These are phyloP conservation scores for Carex sylvatica DNA, from an alignment of 202 grass and related monocot genomes.

Conservation along the genomic window DNA sequence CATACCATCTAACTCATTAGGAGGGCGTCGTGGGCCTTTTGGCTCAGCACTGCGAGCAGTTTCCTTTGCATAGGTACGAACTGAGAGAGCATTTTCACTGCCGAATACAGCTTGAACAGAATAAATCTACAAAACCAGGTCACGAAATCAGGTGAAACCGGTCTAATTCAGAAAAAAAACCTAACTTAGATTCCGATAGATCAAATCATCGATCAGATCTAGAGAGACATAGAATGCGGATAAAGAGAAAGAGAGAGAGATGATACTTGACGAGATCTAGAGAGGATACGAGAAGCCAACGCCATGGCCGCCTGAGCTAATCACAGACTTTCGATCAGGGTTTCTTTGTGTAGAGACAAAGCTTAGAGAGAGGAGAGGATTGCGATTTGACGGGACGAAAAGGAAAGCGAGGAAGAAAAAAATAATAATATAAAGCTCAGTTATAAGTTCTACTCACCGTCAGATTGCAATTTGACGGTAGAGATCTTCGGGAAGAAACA, in stretches of 20 bases:
- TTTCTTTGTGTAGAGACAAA: neutral
- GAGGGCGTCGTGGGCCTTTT: no score
- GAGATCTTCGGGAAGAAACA: neutral
- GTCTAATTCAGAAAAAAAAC: no score
- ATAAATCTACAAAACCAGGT: conserved; percentile 52
- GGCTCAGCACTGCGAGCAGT: no score
- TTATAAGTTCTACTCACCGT: neutral
- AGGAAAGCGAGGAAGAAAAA: neutral
- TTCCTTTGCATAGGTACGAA: conserved; percentile 61
- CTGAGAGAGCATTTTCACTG: conserved; percentile 40
- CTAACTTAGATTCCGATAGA: conserved; percentile 2
- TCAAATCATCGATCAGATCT: conserved; percentile 3
- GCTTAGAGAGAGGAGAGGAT: no score
- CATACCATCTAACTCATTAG: conserved; percentile 49
- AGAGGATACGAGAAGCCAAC: conserved; percentile 67
- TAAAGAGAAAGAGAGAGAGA: no score
- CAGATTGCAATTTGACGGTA: neutral
- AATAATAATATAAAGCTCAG: neutral
- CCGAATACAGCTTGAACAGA: conserved; percentile 49
- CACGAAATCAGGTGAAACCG: no score
- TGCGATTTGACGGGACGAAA: no score
- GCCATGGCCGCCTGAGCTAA: conserved; percentile 47
- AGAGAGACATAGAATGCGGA: neutral
- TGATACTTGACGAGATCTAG: conserved; percentile 68
- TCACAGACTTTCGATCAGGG: conserved; percentile 1